Evolutionary conservation across 2,329 filamentous ascomycete species (phyloP), one percentile per base, ranked within the genome.

Genomic region (Colletotrichum musae): DNA sequence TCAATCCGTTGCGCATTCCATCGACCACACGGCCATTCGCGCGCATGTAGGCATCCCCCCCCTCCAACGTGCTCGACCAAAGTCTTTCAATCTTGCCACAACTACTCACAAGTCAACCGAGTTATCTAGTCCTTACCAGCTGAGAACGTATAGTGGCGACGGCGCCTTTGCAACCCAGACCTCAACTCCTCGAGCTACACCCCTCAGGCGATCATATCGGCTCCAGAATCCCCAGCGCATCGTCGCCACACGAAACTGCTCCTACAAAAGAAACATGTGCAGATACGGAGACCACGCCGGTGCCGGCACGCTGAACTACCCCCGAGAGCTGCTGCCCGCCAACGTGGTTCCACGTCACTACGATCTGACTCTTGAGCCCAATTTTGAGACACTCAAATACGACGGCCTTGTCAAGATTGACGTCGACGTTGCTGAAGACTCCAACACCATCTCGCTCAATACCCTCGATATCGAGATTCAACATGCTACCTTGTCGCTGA

Each of bases 281-380:
- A 68, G 53, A 32, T 58, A 66, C 58, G 71, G 66, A 53, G 62
- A 68, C 57, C 58, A 47, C 50, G 61, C 52, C 45, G 62, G 62
- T 32, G 60, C 60, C 18, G 70, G 69, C 32, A 71, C 71, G 32
- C 52, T 64, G 10, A 65, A 68, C 65, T 51, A 69, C 13, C 60
- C 89, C 72, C 91, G 95, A 75, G 93, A 97, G 85, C 92, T 98
- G 73, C 87, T 98, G 75, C 96, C 95, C 60, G 91, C 91, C 82
- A 97, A 98, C 78, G 94, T 98, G 76, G 92, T 95, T 80, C 95
- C 95, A n/a, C 83, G 87, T 47, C 94, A 98, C 84, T 98, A 98
- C 83, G 90, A 97, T 80, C 83, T 98, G 75, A 96, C 93, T 1
- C 87, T 98, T 71, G 96, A 98, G 84, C 94, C 95, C 63, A 90